Conservation (phyloP, 2,329 filamentous ascomycete species). For the Hypoxylon sp. region DNA sequence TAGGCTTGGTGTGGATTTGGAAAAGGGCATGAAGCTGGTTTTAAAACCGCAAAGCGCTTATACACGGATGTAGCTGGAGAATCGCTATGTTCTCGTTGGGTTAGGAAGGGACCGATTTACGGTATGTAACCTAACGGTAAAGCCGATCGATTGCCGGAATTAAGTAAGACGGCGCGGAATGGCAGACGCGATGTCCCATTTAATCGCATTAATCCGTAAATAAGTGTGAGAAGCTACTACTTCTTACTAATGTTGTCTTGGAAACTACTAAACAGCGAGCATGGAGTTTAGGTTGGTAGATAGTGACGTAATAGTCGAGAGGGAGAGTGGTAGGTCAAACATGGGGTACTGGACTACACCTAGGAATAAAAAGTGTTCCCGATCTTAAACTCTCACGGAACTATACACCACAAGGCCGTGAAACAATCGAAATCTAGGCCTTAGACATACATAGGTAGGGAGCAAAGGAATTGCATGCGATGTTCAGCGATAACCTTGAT, state of each 20-base stretch:
- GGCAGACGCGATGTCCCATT: background rate
- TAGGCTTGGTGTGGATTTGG: conserved; percentile 1
- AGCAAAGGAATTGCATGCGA: background rate
- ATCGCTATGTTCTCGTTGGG: background rate
- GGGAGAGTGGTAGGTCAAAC: background rate
- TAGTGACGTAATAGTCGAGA: background rate
- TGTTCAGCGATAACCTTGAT: background rate
- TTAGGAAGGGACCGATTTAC: background rate
- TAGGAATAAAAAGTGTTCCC: conserved; percentile 2
- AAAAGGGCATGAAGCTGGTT: conserved; percentile 21
- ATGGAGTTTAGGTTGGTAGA: background rate
- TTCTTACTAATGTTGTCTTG: background rate
- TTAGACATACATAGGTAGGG: background rate
- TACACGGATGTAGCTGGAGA: conserved; percentile 21
- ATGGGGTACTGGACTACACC: background rate
- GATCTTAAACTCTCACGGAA: background rate
- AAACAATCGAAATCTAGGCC: background rate
- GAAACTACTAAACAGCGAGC: background rate
- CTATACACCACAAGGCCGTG: background rate
- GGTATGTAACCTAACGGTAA: conserved; percentile 10
- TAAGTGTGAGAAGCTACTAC: background rate
- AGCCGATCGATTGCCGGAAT: conserved; percentile 17
- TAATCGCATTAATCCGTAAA: background rate
- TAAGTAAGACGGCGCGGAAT: conserved; percentile 19
- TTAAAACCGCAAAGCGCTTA: conserved; percentile 27